phyloP scores from a whole-genome alignment of 2,329 filamentous ascomycete genomes.

The Fusarium ambrosium region DNA sequence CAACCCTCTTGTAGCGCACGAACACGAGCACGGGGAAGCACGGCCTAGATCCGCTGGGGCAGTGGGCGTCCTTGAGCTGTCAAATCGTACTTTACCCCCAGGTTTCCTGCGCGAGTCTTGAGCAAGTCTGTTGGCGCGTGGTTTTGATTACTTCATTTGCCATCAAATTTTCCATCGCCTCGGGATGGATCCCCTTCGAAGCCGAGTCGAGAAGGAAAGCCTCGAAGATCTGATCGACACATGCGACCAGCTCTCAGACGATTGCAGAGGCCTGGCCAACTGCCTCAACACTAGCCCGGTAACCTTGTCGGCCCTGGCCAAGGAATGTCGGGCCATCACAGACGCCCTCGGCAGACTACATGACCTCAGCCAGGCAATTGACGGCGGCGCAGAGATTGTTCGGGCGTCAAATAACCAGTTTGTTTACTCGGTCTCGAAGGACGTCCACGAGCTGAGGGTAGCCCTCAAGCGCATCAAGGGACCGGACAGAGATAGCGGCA shows the following conservation, averaged over 20 bases:
- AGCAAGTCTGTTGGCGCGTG: conserved; percentile 15
- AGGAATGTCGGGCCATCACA: conserved; percentile 46
- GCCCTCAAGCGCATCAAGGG: conserved; percentile 46
- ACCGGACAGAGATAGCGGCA: conserved; percentile 47
- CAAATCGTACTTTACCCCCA: conserved; percentile 39
- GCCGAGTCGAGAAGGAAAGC: conserved; percentile 42
- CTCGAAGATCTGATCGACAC: conserved; percentile 45
- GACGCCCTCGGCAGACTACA: conserved; percentile 45
- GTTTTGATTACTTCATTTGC: conserved; percentile 20
- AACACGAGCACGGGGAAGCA: conserved; percentile 36
- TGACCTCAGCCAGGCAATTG: conserved; percentile 41
- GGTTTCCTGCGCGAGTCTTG: conserved; percentile 21
- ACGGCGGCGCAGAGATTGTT: conserved; percentile 35
- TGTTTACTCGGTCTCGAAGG: conserved; percentile 45
- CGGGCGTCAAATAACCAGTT: conserved; percentile 46
- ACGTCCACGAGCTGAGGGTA: conserved; percentile 43
- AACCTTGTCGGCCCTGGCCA: conserved; percentile 41
- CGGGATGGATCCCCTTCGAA: conserved; percentile 43
- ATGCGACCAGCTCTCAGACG: conserved; percentile 45
- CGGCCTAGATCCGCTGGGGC: conserved; percentile 36
- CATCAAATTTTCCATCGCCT: conserved; percentile 15
- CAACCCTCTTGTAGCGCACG: conserved; percentile 29
- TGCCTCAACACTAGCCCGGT: conserved; percentile 48
- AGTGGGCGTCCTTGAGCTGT: conserved; percentile 24
- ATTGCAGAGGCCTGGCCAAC: conserved; percentile 44